A percentile compares a stretch with the other conserved stretches of the same genome.
Evolutionary conservation across 768 basidiomycete genomes (phyloP).

Genomic region (Tulasnella sp.): DNA sequence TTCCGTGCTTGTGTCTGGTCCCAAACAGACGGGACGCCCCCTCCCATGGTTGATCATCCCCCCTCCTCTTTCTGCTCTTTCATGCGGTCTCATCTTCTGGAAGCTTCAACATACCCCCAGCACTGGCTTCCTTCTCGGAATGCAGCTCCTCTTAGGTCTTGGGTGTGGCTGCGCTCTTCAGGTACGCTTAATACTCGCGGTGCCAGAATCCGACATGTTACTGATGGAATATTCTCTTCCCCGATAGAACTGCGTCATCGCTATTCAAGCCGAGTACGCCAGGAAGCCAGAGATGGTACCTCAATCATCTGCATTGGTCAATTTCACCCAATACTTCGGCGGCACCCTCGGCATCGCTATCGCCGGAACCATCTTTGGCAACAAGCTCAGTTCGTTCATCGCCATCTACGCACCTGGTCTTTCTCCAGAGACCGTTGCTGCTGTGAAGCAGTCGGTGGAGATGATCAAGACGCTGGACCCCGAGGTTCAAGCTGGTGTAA

Average conservation of each 20-base stretch:
- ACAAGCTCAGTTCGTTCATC: slow-evolving; percentile 29
- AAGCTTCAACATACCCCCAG: not conserved
- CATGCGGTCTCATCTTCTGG: slow-evolving; percentile 30
- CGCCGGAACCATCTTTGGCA: slow-evolving; percentile 25
- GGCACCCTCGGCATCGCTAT: slow-evolving; percentile 17
- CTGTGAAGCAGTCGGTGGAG: slow-evolving; percentile 27
- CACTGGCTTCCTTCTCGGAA: slow-evolving; percentile 29
- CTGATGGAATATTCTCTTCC: not conserved
- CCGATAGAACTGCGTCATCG: slow-evolving; percentile 34
- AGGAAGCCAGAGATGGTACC: slow-evolving; percentile 31
- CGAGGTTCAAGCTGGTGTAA: slow-evolving; percentile 15
- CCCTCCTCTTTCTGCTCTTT: slow-evolving; percentile 30
- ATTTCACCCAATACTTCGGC: slow-evolving; percentile 30
- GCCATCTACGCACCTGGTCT: slow-evolving; percentile 27
- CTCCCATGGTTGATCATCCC: slow-evolving; percentile 28
- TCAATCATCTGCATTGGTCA: slow-evolving; percentile 31
- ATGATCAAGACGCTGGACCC: slow-evolving; percentile 29
- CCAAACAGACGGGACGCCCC: slow-evolving; percentile 28
- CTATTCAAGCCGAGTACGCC: slow-evolving; percentile 35
- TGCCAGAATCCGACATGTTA: not conserved
- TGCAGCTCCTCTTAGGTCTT: slow-evolving; percentile 35
- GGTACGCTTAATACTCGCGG: not conserved
- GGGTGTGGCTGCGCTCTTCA: slow-evolving; percentile 34
- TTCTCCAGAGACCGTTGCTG: slow-evolving; percentile 20
- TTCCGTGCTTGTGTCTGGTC: not conserved